These are phyloP conservation scores for Reutealis trisperma DNA, from an alignment of 345 rosid genomes.

Conservation along the genomic window DNA sequence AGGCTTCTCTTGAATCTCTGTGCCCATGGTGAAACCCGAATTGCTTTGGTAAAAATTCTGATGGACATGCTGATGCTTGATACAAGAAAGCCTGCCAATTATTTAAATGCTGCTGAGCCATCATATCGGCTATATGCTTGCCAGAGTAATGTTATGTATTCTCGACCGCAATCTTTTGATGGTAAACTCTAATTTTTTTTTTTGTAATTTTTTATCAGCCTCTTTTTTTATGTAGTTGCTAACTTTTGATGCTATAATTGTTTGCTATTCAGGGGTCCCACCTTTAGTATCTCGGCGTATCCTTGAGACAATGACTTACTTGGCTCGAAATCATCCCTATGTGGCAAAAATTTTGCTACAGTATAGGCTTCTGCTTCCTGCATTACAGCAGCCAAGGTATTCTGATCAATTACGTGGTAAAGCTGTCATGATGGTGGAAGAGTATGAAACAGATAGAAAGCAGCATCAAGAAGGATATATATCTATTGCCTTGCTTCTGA, in stretches of 20 bases:
- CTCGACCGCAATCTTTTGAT: conserved; percentile 85
- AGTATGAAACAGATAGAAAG: conserved; percentile 36
- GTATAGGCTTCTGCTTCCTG: conserved; percentile 54
- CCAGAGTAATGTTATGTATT: conserved; percentile 87
- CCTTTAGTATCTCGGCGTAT: conserved; percentile 89
- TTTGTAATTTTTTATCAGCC: not conserved
- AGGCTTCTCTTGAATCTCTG: conserved; percentile 90
- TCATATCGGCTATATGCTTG: conserved; percentile 87
- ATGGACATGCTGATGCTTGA: conserved; percentile 90
- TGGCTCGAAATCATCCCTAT: conserved; percentile 80
- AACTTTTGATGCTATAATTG: not conserved
- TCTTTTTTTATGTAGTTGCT: not conserved
- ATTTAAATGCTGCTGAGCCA: conserved; percentile 54
- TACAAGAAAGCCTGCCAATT: conserved; percentile 52
- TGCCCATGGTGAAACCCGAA: conserved; percentile 85
- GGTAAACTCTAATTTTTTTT: conserved; percentile 44
- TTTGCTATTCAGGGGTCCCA: conserved; percentile 65
- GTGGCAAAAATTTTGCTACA: conserved; percentile 85
- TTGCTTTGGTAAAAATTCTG: conserved; percentile 67
- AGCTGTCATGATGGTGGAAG: conserved; percentile 62
- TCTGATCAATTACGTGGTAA: conserved; percentile 62
- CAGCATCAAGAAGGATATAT: conserved; percentile 47
- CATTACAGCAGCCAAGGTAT: conserved; percentile 35
- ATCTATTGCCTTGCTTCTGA: conserved; percentile 74
- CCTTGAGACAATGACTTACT: conserved; percentile 80